These are phyloP conservation scores for Ophiostoma sp. DNA, from an alignment of 2,329 filamentous ascomycete genomes.

Conservation along the genomic window DNA sequence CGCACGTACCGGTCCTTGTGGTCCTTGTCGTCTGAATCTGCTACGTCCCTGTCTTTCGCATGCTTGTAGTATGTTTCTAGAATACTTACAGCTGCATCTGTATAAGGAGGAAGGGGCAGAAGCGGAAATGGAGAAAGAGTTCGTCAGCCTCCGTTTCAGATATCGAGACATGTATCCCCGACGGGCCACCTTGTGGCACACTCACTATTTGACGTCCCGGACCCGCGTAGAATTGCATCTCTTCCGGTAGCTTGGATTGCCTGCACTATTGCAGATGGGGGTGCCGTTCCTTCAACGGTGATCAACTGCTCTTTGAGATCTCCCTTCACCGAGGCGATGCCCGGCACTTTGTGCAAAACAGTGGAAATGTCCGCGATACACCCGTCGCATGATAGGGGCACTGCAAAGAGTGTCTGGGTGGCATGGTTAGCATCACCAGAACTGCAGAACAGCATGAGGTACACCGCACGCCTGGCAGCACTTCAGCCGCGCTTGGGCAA, in stretches of 20 bases:
- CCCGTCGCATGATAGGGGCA: constrained; percentile 83
- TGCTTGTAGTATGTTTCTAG: constrained; percentile 63
- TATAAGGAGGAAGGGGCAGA: not conserved
- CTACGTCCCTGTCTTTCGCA: constrained; percentile 8
- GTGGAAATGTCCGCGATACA: constrained; percentile 84
- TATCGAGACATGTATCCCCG: not conserved
- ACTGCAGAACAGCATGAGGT: constrained; percentile 11
- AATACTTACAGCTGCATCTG: constrained; percentile 85
- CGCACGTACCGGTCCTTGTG: constrained; percentile 56
- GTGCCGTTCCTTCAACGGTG: constrained; percentile 77
- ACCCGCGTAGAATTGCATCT: constrained; percentile 89
- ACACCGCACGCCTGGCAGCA: not conserved
- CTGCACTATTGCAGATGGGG: constrained; percentile 81
- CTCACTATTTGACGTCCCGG: constrained; percentile 77
- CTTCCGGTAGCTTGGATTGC: constrained; percentile 85
- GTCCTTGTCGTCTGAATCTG: constrained; percentile 31
- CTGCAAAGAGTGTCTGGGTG: constrained; percentile 80
- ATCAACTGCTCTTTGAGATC: constrained; percentile 79
- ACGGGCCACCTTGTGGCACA: constrained; percentile 26
- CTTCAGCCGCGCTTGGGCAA: constrained; percentile 11
- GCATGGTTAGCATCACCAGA: not conserved
- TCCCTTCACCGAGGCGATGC: constrained; percentile 76
- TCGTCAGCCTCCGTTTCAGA: not conserved
- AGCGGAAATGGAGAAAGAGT: constrained; percentile 1
- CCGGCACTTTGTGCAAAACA: constrained; percentile 68